phyloP scores from a whole-genome alignment of 2,329 filamentous ascomycete genomes.

The Colletotrichum orbiculare region DNA sequence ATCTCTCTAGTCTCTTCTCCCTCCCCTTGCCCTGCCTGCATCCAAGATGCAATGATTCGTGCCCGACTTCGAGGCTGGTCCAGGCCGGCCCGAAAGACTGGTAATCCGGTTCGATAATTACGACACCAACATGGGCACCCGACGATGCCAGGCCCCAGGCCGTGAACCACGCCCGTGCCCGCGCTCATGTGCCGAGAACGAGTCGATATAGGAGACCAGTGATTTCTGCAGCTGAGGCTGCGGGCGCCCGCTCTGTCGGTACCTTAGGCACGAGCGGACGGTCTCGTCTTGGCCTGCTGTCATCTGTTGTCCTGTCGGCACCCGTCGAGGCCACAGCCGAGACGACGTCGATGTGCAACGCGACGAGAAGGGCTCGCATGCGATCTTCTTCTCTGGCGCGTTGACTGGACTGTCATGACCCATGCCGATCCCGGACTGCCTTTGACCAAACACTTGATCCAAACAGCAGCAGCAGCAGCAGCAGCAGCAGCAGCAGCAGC shows the following conservation, averaged over 20 bases:
- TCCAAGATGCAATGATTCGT: neutral
- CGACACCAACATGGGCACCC: neutral
- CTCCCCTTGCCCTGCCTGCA: neutral
- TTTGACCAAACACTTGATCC: too few relatives aligned
- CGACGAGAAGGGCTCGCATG: neutral
- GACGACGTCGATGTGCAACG: neutral
- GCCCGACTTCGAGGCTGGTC: neutral
- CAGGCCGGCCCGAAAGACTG: neutral
- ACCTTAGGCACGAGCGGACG: too few relatives aligned
- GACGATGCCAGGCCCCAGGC: too few relatives aligned
- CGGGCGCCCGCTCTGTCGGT: neutral
- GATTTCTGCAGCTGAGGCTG: constrained; percentile 8
- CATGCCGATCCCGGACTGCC: neutral
- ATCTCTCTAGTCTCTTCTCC: neutral
- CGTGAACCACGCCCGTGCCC: too few relatives aligned
- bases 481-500: too few relatives aligned
- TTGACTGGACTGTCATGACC: too few relatives aligned
- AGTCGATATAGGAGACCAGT: neutral
- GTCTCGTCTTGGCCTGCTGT: neutral
- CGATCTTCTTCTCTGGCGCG: too few relatives aligned
- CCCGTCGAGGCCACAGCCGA: constrained; percentile 12
- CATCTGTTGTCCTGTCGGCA: neutral
- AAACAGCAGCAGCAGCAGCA: too few relatives aligned
- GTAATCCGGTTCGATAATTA: constrained; percentile 1
- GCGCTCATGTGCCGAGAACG: constrained; percentile 1